Evolutionary conservation across 2,329 filamentous ascomycete genomes (phyloP), one percentile per base, ranked within the genome.

Genomic region (Phoma sp.): DNA sequence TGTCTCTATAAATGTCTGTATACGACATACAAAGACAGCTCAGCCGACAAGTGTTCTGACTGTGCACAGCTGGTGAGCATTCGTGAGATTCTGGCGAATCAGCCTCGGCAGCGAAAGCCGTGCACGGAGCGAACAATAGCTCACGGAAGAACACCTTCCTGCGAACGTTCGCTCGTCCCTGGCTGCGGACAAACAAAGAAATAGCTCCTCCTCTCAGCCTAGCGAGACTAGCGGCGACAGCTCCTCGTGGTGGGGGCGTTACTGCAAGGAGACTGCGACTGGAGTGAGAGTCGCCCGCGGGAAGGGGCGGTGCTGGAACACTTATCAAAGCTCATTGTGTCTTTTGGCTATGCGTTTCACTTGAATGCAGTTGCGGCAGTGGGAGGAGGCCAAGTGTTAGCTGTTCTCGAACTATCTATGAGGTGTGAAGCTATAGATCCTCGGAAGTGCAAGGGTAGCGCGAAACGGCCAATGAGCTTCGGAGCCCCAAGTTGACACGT

Each of bases 401-500:
- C 30, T 43, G 27, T 56, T 52, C 53, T 51, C 47, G 52, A 55
- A 49, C 23, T 42, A 24, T 56, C 52, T 29, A 44, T 43, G 32
- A 44, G 14, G 24, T 29, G 43, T 38, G 39, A 38, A 38, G 53
- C 53, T 44, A 35, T 29, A 44, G 47, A 36, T 37, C 47, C 35
- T 46, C 37, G 32, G 41, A 27, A 33, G 41, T 24, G 37, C 52
- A 55, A 46, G 52, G 52, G 46, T 55, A 27, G 37, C 24, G 22
- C 22, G 33, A n/a, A 43, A 22, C 22, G 45, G 46, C 52, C 52
- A 55, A 55, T 55, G 52, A 55, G 52, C 7, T 39, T 29, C 33
- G 25, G 35, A 46, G 41, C 32, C 42, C 46, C 38, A 55, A 55
- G 46, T 55, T 55, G 53, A 56, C 53, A 56, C 53, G 53, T 56